Conservation (phyloP, 768 basidiomycete genomes). For the Xerocomellus intermedius region DNA sequence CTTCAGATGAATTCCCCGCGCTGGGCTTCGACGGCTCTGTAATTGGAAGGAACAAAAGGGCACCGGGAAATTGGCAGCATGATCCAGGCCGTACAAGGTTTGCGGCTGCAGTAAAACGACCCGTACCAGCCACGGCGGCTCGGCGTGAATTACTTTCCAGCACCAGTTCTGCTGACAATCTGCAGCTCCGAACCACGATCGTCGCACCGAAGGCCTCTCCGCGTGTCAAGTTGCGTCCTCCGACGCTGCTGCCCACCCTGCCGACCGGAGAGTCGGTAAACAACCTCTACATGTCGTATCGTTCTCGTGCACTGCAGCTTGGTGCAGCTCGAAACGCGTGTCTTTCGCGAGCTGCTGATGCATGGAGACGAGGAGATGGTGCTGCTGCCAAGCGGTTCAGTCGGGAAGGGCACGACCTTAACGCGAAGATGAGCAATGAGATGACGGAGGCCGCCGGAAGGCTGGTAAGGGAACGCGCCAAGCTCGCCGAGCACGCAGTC, state of each 20-base stretch:
- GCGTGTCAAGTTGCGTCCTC: constrained; percentile 79
- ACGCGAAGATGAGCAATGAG: constrained; percentile 86
- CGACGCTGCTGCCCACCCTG: constrained; percentile 83
- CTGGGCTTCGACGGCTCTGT: constrained; percentile 47
- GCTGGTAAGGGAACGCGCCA: constrained; percentile 80
- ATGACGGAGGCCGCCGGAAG: constrained; percentile 81
- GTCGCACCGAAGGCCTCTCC: constrained; percentile 82
- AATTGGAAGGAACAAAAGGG: constrained; percentile 42
- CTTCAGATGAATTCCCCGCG: constrained; percentile 68
- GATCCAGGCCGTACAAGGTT: constrained; percentile 92
- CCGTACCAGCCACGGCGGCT: constrained; percentile 39
- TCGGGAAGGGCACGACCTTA: constrained; percentile 90
- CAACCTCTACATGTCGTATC: constrained; percentile 83
- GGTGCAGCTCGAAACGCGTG: constrained; percentile 94
- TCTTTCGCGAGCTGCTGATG: constrained; percentile 91
- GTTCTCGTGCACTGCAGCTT: constrained; percentile 84
- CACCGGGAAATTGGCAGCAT: constrained; percentile 45
- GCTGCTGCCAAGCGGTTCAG: constrained; percentile 94
- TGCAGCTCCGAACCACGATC: constrained; percentile 65
- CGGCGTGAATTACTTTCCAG: constrained; percentile 58
- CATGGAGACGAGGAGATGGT: constrained; percentile 94
- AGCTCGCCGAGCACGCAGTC: constrained; percentile 74
- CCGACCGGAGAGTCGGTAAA: constrained; percentile 81
- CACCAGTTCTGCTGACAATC: constrained; percentile 49
- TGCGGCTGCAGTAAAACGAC: constrained; percentile 84